A percentile compares a stretch with the other conserved stretches of the same genome.
Evolutionary conservation across 192 early-diverging fungal species (phyloP).

Genomic region (Haplosporangium gracile): DNA sequence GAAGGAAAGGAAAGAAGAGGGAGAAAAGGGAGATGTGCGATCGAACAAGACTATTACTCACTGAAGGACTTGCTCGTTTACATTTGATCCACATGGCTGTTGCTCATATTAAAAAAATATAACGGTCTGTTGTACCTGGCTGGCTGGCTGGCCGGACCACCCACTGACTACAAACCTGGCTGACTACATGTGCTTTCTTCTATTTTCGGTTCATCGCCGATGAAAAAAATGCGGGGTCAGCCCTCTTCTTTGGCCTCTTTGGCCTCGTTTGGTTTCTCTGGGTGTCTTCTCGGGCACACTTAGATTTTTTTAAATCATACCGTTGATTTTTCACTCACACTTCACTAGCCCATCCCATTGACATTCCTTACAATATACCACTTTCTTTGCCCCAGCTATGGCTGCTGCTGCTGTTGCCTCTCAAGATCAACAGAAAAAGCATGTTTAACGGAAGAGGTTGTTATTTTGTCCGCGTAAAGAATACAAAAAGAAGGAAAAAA

Average conservation of each 20-base stretch:
- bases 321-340: neutral
- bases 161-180: neutral
- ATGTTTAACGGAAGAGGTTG: neutral
- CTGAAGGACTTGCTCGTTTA: neutral
- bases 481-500: neutral
- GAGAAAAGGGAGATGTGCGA: neutral
- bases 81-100: slow-evolving; percentile 7
- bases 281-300: neutral
- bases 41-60: slow-evolving; percentile 30
- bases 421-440: neutral
- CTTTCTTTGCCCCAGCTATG: neutral
- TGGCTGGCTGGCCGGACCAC: neutral
- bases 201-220: slow-evolving; percentile 10
- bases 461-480: slow-evolving; percentile 4
- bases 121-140: neutral
- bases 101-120: neutral
- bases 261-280: neutral
- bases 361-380: no score
- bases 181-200: neutral
- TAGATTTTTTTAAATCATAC: neutral
- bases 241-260: neutral
- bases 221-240: slow-evolving; percentile 3
- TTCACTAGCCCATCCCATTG: no score
- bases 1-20: neutral
- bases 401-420: no score